Evolutionary conservation across 805 yeast species (phyloP).

Genomic region (Ogataea chonburiensis): DNA sequence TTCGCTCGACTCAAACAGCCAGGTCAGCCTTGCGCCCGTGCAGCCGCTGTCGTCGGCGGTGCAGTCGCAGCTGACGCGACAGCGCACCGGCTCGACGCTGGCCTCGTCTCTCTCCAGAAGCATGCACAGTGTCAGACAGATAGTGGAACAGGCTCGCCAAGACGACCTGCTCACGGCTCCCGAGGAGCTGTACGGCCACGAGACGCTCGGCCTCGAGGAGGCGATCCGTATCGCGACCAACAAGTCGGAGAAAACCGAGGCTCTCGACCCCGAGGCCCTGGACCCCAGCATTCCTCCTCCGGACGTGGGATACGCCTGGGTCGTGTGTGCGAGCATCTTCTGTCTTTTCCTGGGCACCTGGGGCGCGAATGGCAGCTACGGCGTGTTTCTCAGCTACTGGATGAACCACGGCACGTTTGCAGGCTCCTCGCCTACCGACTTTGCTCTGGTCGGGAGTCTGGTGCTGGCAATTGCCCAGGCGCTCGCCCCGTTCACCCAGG

Average conservation of each 20-base stretch:
- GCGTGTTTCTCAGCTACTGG: slow-evolving; percentile 57
- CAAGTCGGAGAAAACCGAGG: slow-evolving; percentile 10
- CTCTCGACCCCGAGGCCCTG: neutral
- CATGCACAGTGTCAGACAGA: slow-evolving; percentile 13
- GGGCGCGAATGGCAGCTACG: slow-evolving; percentile 67
- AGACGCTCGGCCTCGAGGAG: slow-evolving; percentile 17
- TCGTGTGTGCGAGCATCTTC: slow-evolving; percentile 40
- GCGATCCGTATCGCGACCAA: slow-evolving; percentile 27
- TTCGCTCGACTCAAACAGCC: slow-evolving; percentile 6
- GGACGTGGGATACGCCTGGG: slow-evolving; percentile 68
- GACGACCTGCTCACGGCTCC: slow-evolving; percentile 23
- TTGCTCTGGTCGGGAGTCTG: slow-evolving; percentile 59
- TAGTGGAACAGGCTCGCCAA: slow-evolving; percentile 24
- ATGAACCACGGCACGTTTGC: slow-evolving; percentile 45
- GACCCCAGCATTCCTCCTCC: slow-evolving; percentile 32
- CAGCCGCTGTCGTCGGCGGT: neutral
- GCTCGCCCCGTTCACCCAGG: slow-evolving; percentile 25
- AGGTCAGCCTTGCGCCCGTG: neutral
- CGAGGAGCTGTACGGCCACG: neutral
- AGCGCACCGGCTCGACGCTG: slow-evolving; percentile 8
- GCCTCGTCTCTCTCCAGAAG: slow-evolving; percentile 17
- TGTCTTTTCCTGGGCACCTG: slow-evolving; percentile 52
- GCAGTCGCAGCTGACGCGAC: slow-evolving; percentile 1
- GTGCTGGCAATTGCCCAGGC: slow-evolving; percentile 26
- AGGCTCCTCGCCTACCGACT: slow-evolving; percentile 55